Percentiles rank a stretch among this genome's conserved stretches.
Conservation (phyloP, 2,329 filamentous ascomycete genomes). For the Neofusicoccum ribis region DNA sequence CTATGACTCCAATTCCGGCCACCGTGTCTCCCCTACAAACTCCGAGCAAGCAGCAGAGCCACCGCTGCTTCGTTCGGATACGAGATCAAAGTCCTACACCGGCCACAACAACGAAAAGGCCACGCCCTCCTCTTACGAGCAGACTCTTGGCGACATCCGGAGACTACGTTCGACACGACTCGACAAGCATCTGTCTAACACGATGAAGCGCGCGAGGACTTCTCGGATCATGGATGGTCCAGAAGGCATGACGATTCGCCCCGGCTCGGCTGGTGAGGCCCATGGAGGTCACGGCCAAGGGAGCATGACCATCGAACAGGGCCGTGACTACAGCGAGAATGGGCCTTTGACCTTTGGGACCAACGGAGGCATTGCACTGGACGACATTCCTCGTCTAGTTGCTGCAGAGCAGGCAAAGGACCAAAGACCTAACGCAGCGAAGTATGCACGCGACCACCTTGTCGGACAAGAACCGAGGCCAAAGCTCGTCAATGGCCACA, state of each 20-base stretch:
- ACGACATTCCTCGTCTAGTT: conserved; percentile 94
- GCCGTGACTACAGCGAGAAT: conserved; percentile 66
- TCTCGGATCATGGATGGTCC: conserved; percentile 92
- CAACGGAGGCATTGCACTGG: conserved; percentile 80
- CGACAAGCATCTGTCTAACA: conserved; percentile 91
- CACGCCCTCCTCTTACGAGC: conserved; percentile 77
- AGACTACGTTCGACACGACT: conserved; percentile 88
- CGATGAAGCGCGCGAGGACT: conserved; percentile 83
- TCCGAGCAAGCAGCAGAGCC: conserved; percentile 47
- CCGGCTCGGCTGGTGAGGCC: conserved; percentile 61
- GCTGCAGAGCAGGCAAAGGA: conserved; percentile 94
- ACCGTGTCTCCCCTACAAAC: conserved; percentile 51
- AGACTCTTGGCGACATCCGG: conserved; percentile 92
- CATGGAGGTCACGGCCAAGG: conserved; percentile 44
- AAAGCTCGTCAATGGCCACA: conserved; percentile 68
- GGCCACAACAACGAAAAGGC: conserved; percentile 57
- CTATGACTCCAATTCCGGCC: conserved; percentile 67
- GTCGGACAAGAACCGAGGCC: conserved; percentile 67
- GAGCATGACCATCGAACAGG: conserved; percentile 75
- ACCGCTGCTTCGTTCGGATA: conserved; percentile 62
- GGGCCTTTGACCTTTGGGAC: conserved; percentile 85
- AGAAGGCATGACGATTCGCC: conserved; percentile 61
- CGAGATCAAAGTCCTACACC: conserved; percentile 72
- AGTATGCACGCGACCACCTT: conserved; percentile 69
- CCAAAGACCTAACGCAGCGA: conserved; percentile 78